A percentile compares a stretch with the other conserved stretches of the same genome.
These are phyloP conservation scores for Carex myosuroides DNA, from an alignment of 176 grass and related monocot genomes.

Conservation along the genomic window DNA sequence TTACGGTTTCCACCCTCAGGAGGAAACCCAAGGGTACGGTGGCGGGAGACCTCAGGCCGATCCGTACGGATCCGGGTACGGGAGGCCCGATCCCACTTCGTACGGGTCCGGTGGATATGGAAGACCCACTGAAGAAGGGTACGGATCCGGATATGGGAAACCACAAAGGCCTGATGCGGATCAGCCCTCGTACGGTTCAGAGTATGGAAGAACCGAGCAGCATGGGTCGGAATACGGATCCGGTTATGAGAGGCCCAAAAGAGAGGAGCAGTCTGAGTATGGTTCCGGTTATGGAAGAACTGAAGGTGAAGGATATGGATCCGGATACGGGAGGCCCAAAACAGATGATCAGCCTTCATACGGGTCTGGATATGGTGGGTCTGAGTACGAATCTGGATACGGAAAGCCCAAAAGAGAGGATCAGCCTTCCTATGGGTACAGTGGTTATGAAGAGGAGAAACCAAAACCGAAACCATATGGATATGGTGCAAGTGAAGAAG, in stretches of 20 bases:
- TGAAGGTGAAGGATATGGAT: background rate
- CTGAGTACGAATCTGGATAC: slow-evolving; percentile 25
- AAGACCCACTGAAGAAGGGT: slow-evolving; percentile 19
- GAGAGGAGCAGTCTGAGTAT: slow-evolving; percentile 15
- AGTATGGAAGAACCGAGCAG: slow-evolving; percentile 29
- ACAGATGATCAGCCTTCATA: slow-evolving; percentile 9
- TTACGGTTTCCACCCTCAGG: slow-evolving; percentile 51
- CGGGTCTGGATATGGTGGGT: slow-evolving; percentile 25
- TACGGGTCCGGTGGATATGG: slow-evolving; percentile 24
- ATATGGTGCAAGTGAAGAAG: slow-evolving; percentile 29
- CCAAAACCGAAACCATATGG: slow-evolving; percentile 26
- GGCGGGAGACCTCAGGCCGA: slow-evolving; percentile 22
- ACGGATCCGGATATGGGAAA: slow-evolving; percentile 26
- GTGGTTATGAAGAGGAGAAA: slow-evolving; percentile 39
- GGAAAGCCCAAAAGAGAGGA: slow-evolving; percentile 32
- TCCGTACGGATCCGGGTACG: slow-evolving; percentile 4
- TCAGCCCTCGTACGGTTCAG: background rate
- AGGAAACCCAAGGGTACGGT: slow-evolving; percentile 40
- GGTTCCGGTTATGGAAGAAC: slow-evolving; percentile 25
- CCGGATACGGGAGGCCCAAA: background rate
- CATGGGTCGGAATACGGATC: slow-evolving; percentile 29
- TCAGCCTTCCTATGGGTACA: slow-evolving; percentile 32
- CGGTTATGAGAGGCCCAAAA: slow-evolving; percentile 16
- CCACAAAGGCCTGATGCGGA: background rate
- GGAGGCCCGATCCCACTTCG: slow-evolving; percentile 4